Percentiles rank a stretch among this genome's conserved stretches.
These are phyloP conservation scores for Zygnema circumcarinatum DNA, from an alignment of 139 green algal species.

Conservation along the genomic window DNA sequence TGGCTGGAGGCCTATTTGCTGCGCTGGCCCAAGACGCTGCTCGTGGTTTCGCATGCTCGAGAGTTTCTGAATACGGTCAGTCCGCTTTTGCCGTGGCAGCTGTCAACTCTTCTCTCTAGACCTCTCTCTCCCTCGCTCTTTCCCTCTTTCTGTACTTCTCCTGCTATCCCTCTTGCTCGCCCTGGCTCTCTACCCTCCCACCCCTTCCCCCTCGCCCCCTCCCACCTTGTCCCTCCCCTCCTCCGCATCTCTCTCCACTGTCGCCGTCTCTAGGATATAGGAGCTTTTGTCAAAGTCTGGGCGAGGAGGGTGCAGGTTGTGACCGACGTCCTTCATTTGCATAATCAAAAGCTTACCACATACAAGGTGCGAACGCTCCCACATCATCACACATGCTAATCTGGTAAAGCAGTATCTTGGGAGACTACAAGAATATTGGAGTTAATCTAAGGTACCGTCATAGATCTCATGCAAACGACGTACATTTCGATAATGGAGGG, in stretches of 20 bases:
- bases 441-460: not conserved
- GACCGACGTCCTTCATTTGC: conserved; percentile 63
- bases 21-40: conserved; percentile 74
- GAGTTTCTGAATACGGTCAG: conserved; percentile 97
- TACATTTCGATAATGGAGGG: too few species aligned
- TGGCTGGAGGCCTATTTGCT: conserved; percentile 68
- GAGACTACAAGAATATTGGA: not conserved
- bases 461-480: not conserved
- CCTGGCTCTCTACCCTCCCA: not conserved
- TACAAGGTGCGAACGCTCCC: conserved; percentile 65
- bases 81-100: too few species aligned
- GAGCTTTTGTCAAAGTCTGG: not conserved
- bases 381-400: not conserved
- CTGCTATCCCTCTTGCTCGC: not conserved
- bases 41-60: conserved; percentile 97
- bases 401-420: not conserved
- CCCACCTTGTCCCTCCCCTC: not conserved
- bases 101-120: not conserved
- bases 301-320: not conserved
- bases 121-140: conserved; percentile 1
- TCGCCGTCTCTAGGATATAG: too few species aligned
- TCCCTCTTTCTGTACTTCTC: too few species aligned
- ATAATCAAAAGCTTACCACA: conserved; percentile 66
- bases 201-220: too few species aligned
- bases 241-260: not conserved